phyloP scores from a whole-genome alignment of 1,284 basidiomycete genomes.

The Chiua sp. region DNA sequence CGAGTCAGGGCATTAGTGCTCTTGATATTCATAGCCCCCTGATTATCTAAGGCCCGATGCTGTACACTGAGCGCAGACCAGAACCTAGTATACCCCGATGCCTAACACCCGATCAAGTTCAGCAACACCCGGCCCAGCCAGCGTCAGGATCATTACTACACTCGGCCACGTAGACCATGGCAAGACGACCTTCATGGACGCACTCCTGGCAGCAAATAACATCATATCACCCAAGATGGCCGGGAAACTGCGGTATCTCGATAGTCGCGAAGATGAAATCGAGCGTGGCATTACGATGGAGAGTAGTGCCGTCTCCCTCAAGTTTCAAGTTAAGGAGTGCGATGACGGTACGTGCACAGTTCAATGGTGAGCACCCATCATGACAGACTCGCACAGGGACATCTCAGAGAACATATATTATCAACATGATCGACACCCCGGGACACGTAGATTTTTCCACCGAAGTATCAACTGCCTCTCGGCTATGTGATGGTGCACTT shows the following conservation, averaged over 20 bases:
- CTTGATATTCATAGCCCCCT: too few species aligned
- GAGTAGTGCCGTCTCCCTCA: constrained; percentile 89
- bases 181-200: constrained; percentile 96
- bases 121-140: constrained; percentile 55
- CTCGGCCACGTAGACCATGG: constrained; percentile 91
- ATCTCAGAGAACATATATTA: constrained; percentile 68
- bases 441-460: constrained; percentile 99
- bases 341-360: constrained; percentile 47
- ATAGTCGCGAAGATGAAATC: constrained; percentile 97
- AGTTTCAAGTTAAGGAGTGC: constrained; percentile 78
- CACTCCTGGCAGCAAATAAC: constrained; percentile 95
- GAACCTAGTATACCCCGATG: constrained; percentile 22
- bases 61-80: too few species aligned
- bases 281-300: constrained; percentile 99
- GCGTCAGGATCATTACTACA: constrained; percentile 79
- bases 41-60: too few species aligned
- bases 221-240: constrained; percentile 97
- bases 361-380: constrained; percentile 19
- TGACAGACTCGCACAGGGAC: constrained; percentile 51
- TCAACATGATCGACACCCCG: constrained; percentile 98
- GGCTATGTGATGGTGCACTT: constrained; percentile 94
- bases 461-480: constrained; percentile 94
- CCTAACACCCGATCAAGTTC: constrained; percentile 15
- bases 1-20: too few species aligned
- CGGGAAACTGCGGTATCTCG: constrained; percentile 95